phyloP scores from a whole-genome alignment of 169 alveolate genomes.

The Cryptosporidium ubiquitum region DNA sequence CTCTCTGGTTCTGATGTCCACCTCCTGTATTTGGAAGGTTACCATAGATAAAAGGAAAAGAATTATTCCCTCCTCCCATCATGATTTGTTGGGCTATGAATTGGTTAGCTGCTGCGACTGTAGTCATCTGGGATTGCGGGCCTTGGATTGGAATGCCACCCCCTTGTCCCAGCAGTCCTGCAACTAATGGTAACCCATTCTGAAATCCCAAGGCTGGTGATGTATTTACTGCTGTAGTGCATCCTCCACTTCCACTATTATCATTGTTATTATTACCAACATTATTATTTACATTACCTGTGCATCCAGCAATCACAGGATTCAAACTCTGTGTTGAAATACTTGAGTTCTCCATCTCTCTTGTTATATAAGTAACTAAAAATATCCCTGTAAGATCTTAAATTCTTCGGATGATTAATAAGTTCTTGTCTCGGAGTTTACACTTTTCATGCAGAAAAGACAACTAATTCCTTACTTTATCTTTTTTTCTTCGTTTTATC shows the following conservation, averaged over 20 bases:
- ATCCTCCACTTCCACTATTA: neutral
- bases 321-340: conserved; percentile 2
- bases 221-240: neutral
- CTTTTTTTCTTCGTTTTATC: neutral
- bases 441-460: neutral
- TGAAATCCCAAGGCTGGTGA: neutral
- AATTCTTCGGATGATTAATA: neutral
- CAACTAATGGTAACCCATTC: neutral
- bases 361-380: neutral
- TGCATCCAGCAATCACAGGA: neutral
- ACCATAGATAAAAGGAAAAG: neutral
- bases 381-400: neutral
- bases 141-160: neutral
- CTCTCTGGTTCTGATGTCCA: neutral
- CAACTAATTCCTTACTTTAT: neutral
- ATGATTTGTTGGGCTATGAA: neutral
- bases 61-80: neutral
- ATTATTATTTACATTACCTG: neutral
- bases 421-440: neutral
- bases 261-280: neutral
- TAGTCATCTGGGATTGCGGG: neutral
- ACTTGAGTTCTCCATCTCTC: neutral
- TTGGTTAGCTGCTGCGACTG: neutral
- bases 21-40: neutral
- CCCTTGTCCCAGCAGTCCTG: neutral